Base-by-base conservation (phyloP, 768 basidiomycete genomes). In the Trametes sanguinea region DNA sequence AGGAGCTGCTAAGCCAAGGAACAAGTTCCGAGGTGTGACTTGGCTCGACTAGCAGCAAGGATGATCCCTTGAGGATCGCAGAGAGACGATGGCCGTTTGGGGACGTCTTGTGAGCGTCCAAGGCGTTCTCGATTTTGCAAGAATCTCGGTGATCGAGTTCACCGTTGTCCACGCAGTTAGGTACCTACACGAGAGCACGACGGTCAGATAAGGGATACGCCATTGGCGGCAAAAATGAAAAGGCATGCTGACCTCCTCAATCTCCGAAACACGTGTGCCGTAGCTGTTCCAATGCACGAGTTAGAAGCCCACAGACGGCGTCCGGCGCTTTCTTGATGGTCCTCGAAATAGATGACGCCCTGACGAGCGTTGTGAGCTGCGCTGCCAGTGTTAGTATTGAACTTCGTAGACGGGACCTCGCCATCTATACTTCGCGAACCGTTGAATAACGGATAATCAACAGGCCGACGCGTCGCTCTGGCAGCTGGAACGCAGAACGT, bases 211-310 rank as follows among this genome's bases (percentile, higher is more conserved):
- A 63, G 51, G 52, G 50, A 22, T n/a, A 27, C 35, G 57, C 55
- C 57, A 46, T 54, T 33, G 27, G 44, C 51, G 62, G 57, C 30
- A 33, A 42, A 53, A 59, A 54, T 59, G 51, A 60, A 54, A 14
- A 51, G 9, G 39, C 48, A 54, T 57, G 43, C 42, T 44, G 48
- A 60, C 53, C 44, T 54, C 16, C 54, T 60, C 57, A 58, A 59
- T 55, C 44, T 64, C 57, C 52, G 62, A 60, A 60, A 57, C 62
- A 64, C 62, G 62, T 64, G 62, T 64, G 62, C 54, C 57, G 42
- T 29, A 32, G 50, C 57, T 42, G 45, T 11, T 51, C 35, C 44
- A 39, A 51, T 10, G 50, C 57, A 60, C 48, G 57, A 39, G 47
- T 42, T 29, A 59, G 62, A 64, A 64, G 62, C 53, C 46, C 56